Percentiles rank a stretch among this genome's conserved stretches.
phyloP scores from a whole-genome alignment of 306 rosid species.

The Prinsepia uniflora region DNA sequence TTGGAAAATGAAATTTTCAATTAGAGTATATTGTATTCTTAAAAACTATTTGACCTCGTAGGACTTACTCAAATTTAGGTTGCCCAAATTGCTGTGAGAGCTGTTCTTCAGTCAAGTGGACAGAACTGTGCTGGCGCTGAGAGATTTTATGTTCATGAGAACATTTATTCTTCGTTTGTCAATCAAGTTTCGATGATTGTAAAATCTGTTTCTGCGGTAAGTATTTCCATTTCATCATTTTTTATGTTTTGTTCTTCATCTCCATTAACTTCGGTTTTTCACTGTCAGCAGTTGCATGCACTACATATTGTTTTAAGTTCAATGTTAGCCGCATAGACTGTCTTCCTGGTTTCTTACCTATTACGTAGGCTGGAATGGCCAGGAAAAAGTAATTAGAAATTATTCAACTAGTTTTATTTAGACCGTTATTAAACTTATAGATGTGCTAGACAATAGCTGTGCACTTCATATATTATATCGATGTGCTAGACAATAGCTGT shows the following conservation, averaged over 20 bases:
- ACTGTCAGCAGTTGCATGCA: slow-evolving; percentile 5
- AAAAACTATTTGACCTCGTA: slow-evolving; percentile 13
- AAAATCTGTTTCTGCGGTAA: slow-evolving; percentile 81
- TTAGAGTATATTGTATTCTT: background rate
- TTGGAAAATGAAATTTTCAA: slow-evolving; percentile 4
- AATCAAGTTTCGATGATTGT: slow-evolving; percentile 66
- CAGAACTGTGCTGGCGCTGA: slow-evolving; percentile 99
- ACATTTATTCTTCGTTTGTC: slow-evolving; percentile 69
- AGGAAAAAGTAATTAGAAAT: background rate
- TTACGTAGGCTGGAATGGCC: background rate
- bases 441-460: background rate
- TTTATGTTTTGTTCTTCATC: background rate
- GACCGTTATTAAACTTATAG: background rate
- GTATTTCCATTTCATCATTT: slow-evolving; percentile 29
- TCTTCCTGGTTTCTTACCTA: background rate
- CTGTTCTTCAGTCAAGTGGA: slow-evolving; percentile 89
- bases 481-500: background rate
- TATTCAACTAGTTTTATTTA: background rate
- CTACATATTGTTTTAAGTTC: slow-evolving; percentile 5
- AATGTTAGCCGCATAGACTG: background rate
- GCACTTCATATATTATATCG: background rate
- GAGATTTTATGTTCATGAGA: slow-evolving; percentile 83
- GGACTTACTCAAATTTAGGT: slow-evolving; percentile 51
- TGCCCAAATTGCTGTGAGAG: slow-evolving; percentile 90
- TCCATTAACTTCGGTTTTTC: slow-evolving; percentile 4